Evolutionary conservation across 129 eudicot species (phyloP).

Genomic region (Centrapalus pauciflorus): DNA sequence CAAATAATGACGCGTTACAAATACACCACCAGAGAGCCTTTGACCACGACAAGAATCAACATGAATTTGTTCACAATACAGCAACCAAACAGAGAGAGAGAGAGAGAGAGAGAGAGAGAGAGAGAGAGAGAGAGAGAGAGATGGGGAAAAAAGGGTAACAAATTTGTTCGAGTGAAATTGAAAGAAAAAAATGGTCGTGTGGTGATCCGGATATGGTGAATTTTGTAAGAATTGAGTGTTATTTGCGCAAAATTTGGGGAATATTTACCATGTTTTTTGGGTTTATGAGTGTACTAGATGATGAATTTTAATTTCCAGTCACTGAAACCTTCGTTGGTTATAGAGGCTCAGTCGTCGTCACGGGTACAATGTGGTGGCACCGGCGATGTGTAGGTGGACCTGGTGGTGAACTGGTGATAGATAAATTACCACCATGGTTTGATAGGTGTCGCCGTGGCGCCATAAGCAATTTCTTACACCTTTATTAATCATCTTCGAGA

Average conservation of each 20-base stretch:
- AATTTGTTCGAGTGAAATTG: slow-evolving; percentile 6
- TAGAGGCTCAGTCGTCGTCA: not conserved
- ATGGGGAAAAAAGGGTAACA: too few species aligned
- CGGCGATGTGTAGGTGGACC: not conserved
- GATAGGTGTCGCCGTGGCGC: too few species aligned
- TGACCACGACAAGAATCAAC: not conserved
- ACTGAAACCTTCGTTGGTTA: not conserved
- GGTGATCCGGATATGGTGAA: slow-evolving; percentile 22
- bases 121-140: not conserved
- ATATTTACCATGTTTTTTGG: not conserved
- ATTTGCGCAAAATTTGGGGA: slow-evolving; percentile 7
- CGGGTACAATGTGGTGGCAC: not conserved
- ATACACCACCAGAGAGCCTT: slow-evolving; percentile 3
- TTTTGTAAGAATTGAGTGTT: not conserved
- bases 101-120: not conserved
- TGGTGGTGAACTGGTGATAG: too few species aligned
- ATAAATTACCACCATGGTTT: too few species aligned
- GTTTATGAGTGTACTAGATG: not conserved
- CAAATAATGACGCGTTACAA: not conserved
- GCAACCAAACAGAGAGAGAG: not conserved
- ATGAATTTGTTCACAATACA: not conserved
- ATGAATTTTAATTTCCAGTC: too few species aligned
- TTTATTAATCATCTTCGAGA: too few species aligned
- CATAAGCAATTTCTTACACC: too few species aligned
- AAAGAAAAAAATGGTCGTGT: slow-evolving; percentile 16